phyloP scores from a whole-genome alignment of 164 flowering plant species.

The Vitis rupestris region DNA sequence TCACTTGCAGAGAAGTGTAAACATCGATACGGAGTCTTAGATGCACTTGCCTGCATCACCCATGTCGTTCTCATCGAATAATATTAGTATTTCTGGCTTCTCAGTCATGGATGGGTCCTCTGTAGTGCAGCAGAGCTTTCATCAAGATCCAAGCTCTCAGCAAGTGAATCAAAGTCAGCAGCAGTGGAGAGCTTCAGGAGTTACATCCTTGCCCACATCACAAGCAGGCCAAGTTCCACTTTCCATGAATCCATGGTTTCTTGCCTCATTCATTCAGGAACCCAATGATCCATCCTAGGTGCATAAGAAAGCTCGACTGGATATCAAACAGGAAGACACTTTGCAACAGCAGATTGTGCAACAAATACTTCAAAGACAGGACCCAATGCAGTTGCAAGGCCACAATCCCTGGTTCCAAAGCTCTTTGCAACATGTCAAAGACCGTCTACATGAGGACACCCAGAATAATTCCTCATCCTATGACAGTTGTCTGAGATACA shows the following conservation, averaged over 20 bases:
- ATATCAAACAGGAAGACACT: too few species aligned
- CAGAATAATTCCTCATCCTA: neutral
- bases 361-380: constrained; percentile 85
- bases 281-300: constrained; percentile 51
- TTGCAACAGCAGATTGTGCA: too few species aligned
- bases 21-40: constrained; percentile 78
- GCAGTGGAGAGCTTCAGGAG: constrained; percentile 62
- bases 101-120: constrained; percentile 78
- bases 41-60: constrained; percentile 88
- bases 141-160: constrained; percentile 62
- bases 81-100: constrained; percentile 80
- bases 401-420: constrained; percentile 80
- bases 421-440: constrained; percentile 86
- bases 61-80: constrained; percentile 88
- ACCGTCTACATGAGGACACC: constrained; percentile 50
- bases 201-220: constrained; percentile 62
- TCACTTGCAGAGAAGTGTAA: constrained; percentile 90
- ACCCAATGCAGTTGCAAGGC: constrained; percentile 59
- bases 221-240: constrained; percentile 54
- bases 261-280: constrained; percentile 58
- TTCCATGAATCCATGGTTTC: constrained; percentile 36
- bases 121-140: constrained; percentile 61
- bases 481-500: neutral
- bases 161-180: constrained; percentile 56
- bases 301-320: too few species aligned